These are phyloP conservation scores for Fusarium globosum DNA, from an alignment of 2,329 filamentous ascomycete species.

Conservation along the genomic window DNA sequence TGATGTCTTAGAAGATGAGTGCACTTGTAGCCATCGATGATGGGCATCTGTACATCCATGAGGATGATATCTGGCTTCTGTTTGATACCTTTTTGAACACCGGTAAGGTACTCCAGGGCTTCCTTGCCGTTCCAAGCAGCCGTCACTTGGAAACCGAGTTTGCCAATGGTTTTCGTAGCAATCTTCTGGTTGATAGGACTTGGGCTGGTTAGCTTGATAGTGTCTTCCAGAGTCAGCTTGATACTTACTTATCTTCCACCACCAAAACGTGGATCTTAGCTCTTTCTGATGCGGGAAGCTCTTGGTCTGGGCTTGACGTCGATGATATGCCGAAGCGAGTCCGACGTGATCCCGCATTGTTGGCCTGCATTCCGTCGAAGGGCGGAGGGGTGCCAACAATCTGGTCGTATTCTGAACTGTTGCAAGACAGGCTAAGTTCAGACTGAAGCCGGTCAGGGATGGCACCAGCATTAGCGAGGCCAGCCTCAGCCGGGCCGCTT, in stretches of 20 bases:
- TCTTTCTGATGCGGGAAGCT: constrained; percentile 67
- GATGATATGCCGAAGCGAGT: constrained; percentile 50
- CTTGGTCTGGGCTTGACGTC: constrained; percentile 56
- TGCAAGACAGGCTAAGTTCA: constrained; percentile 72
- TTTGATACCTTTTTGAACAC: constrained; percentile 61
- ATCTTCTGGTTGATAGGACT: constrained; percentile 79
- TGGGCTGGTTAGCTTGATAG: constrained; percentile 27
- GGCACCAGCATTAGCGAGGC: constrained; percentile 69
- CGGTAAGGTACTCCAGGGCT: constrained; percentile 77
- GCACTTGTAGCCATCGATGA: constrained; percentile 81
- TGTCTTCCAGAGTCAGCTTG: background rate
- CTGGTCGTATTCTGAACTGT: constrained; percentile 72
- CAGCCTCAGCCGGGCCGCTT: constrained; percentile 59
- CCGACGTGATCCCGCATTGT: constrained; percentile 44
- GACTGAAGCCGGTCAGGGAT: constrained; percentile 76
- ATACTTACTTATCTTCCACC: constrained; percentile 80
- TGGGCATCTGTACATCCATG: constrained; percentile 82
- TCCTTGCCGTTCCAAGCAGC: constrained; percentile 84
- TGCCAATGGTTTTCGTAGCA: constrained; percentile 78
- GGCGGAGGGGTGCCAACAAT: constrained; percentile 54
- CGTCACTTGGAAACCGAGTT: constrained; percentile 76
- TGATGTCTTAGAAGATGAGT: constrained; percentile 79
- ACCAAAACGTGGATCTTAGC: constrained; percentile 76
- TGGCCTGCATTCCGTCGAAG: constrained; percentile 42
- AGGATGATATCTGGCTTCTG: constrained; percentile 78